Base-by-base conservation (phyloP, 768 basidiomycete genomes). In the Hericium coralloides region DNA sequence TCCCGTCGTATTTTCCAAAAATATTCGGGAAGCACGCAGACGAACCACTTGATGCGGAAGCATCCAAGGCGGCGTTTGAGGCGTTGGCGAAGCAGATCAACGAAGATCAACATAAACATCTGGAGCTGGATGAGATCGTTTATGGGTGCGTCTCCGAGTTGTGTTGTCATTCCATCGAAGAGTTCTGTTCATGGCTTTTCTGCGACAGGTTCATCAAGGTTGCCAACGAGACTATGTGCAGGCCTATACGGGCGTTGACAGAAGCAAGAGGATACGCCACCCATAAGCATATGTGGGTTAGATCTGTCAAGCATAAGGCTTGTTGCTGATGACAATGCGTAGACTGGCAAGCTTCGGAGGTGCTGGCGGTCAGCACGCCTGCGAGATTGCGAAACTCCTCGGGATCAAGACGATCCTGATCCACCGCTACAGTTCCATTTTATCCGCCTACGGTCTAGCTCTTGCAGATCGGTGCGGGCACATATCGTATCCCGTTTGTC, bases 161-260 rank as follows among this genome's bases (percentile, higher is more conserved):
- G 43, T 20, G 9, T 47, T 3, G 37, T 9, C n/a, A 2, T 57
- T 41, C 18, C 55, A 18, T 36, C 22, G 23, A 23, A 2, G 31
- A n/a, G 20, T 7, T 8, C 50, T 18, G 57, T 20, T 43, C 38
- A 49, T 14, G 49, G 14, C 20, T 23, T 37, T 41, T 55, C 58
- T 23, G 17, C 45, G 4, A n/a, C 51, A 92, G 93, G 4, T 97
- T 94, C 70, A 87, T 98, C 72, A 92, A 94, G 66, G 93, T 95
- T 10, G 94, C 94, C 9, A 97, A 97, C 63, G 95, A 98, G 74
- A 94, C 92, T 0, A 98, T 98, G 94, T 89, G 86, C 61, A 75
- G 95, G 49, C 95, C 95, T 8, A 95, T 98, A 56, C 84, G 95
- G 2, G 84, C 92, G 2, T 69, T 95, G 61, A 97, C 94, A 0